Conservation (phyloP, 805 yeast genomes). For the Torulaspora quercuum region DNA sequence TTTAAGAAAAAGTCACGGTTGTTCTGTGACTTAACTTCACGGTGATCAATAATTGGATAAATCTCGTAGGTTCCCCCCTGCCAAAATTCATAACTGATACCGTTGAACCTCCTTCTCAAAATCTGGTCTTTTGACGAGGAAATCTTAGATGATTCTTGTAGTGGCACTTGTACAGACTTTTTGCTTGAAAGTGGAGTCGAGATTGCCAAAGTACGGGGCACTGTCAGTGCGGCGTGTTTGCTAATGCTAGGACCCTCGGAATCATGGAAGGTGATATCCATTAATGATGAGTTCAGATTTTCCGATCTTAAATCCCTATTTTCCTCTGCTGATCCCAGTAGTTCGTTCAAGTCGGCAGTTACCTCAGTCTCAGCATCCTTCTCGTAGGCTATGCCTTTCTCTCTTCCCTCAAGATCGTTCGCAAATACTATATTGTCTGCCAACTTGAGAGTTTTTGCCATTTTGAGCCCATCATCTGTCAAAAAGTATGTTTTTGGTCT, state of each 20-base stretch:
- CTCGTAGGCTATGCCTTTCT: conserved; percentile 6
- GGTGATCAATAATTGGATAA: conserved; percentile 65
- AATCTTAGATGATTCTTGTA: neutral
- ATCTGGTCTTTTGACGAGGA: conserved; percentile 6
- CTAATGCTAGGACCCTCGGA: conserved; percentile 4
- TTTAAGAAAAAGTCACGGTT: conserved; percentile 69
- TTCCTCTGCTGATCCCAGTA: conserved; percentile 9
- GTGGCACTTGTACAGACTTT: conserved; percentile 1
- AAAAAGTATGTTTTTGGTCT: conserved; percentile 58
- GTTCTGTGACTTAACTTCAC: conserved; percentile 68
- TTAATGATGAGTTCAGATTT: conserved; percentile 14
- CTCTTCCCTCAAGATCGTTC: conserved; percentile 15
- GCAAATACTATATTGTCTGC: conserved; percentile 42
- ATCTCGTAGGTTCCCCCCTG: conserved; percentile 54
- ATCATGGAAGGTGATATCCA: conserved; percentile 22
- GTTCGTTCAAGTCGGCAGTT: conserved; percentile 24
- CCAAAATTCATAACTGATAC: conserved; percentile 50
- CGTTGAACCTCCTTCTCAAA: conserved; percentile 25
- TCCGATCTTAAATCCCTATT: neutral
- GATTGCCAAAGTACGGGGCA: conserved; percentile 3
- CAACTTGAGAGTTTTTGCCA: conserved; percentile 55
- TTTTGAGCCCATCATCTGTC: conserved; percentile 63
- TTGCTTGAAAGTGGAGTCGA: conserved; percentile 10
- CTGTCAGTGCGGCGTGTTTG: conserved; percentile 1
- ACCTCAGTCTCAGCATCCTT: conserved; percentile 16